Evolutionary conservation across 345 rosid species (phyloP), one percentile per base, ranked within the genome.

Genomic region (Lepidium didymum): DNA sequence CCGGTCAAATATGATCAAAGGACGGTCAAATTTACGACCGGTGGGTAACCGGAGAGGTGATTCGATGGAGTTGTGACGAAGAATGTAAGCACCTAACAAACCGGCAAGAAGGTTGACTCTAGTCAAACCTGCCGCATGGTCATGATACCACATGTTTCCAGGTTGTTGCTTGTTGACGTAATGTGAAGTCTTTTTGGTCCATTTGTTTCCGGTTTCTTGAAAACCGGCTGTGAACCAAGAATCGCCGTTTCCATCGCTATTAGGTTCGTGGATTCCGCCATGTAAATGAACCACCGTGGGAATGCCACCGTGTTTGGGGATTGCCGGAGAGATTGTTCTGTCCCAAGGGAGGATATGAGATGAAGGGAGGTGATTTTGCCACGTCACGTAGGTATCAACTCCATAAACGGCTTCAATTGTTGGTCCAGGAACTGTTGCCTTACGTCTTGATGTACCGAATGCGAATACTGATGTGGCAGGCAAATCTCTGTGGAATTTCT

Each of bases 261-360:
- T 40, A 4, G 99, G 90, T 60, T 87, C 95, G 62, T 82, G 77
- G 51, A 91, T 82, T 3, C 80, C 87, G 3, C 99, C 99, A 41
- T 93, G 99, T 76, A 93, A 88, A 75, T 93, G 99, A 57, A 93
- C 99, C 18, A 93, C 99, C 4, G 99, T 87, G 21, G 99, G 95
- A 6, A 93, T 46, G 12, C 99, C 97, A 51, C 70, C 79, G 58
- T 62, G 70, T 53, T 31, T 38, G 0, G 96, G 73, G 0, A 61
- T 53, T 4, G 98, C 97, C 0, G 92, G 88, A 0, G 88, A 95
- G 64, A 91, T 84, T 0, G 97, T 93, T 0, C 84, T 85, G 75
- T 91, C 99, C 99, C 92, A 90, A 0, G 96, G 97, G 47, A 93
- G 91, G 19, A 93, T 87, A 77, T 93, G 97, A 55, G 78, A 60